A percentile compares a stretch with the other conserved stretches of the same genome.
Conservation (phyloP, 352 stramenopile species). For the Pythium coloratum region DNA sequence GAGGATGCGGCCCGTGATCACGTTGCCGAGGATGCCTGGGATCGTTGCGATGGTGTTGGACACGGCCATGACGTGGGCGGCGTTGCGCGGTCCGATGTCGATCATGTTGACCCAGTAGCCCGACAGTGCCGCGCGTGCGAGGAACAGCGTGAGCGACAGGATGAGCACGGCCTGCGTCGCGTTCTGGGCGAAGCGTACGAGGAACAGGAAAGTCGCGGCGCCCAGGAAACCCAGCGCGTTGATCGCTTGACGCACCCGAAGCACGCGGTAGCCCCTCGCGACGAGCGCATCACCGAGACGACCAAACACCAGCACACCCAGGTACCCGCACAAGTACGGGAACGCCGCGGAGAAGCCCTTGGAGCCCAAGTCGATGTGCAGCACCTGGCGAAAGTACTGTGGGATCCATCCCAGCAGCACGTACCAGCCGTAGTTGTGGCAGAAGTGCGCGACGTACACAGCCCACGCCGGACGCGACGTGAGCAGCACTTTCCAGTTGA, state of each 20-base stretch:
- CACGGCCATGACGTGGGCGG: conserved; percentile 84
- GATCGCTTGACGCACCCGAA: conserved; percentile 77
- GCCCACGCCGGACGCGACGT: conserved; percentile 72
- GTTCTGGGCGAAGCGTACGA: conserved; percentile 61
- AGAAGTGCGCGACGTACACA: conserved; percentile 85
- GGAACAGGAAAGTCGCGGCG: conserved; percentile 69
- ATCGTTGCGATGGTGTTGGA: conserved; percentile 87
- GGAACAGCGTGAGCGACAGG: conserved; percentile 78
- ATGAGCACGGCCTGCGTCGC: conserved; percentile 56
- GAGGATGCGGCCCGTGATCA: conserved; percentile 83
- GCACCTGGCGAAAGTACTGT: conserved; percentile 80
- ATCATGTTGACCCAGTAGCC: conserved; percentile 92
- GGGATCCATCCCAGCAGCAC: conserved; percentile 86
- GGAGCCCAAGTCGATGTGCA: conserved; percentile 76
- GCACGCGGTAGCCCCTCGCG: conserved; percentile 56
- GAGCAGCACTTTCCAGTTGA: conserved; percentile 73
- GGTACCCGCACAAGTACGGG: conserved; percentile 80
- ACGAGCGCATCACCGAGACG: conserved; percentile 68
- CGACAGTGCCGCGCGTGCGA: conserved; percentile 67
- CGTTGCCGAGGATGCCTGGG: conserved; percentile 82
- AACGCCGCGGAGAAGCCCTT: conserved; percentile 66
- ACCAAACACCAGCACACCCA: conserved; percentile 72
- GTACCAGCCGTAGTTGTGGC: conserved; percentile 90
- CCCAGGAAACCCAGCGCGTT: conserved; percentile 77
- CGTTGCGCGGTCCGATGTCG: conserved; percentile 77